Conservation (phyloP, 768 basidiomycete genomes). For the Tulasnella sp. region DNA sequence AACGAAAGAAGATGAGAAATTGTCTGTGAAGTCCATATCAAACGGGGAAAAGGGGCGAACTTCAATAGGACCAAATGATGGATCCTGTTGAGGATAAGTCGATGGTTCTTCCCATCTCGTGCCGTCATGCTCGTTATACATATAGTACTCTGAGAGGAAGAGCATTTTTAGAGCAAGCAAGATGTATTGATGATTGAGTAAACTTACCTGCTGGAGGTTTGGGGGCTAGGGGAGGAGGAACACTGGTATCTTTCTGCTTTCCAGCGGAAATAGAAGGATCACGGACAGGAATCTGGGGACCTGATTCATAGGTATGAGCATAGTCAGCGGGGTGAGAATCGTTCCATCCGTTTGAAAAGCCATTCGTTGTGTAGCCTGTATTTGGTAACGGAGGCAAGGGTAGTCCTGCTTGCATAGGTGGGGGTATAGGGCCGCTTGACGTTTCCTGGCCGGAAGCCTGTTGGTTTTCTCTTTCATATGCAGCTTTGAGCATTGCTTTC, state of each 20-base stretch:
- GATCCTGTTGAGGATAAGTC: background rate
- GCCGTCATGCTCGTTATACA: background rate
- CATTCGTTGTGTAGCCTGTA: too few relatives aligned
- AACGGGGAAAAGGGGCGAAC: slow-evolving; percentile 12
- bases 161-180: background rate
- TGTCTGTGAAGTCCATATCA: background rate
- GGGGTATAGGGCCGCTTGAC: too few relatives aligned
- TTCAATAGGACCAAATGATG: slow-evolving; percentile 5
- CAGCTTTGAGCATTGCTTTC: slow-evolving; percentile 54
- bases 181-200: background rate
- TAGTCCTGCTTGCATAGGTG: too few relatives aligned
- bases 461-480: slow-evolving; percentile 48
- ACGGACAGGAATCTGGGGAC: too few relatives aligned
- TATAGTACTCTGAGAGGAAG: slow-evolving; percentile 7
- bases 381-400: too few relatives aligned
- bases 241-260: slow-evolving; percentile 2
- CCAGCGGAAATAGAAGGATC: slow-evolving; percentile 9
- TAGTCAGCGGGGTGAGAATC: too few relatives aligned
- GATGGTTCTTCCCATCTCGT: background rate
- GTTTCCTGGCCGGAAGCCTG: too few relatives aligned
- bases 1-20: too few relatives aligned
- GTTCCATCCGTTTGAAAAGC: too few relatives aligned
- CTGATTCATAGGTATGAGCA: too few relatives aligned
- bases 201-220: slow-evolving; percentile 11
- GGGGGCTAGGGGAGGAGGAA: slow-evolving; percentile 5